Evolutionary conservation across 2,329 filamentous ascomycete species (phyloP).

Genomic region (Colletotrichum trifolii): DNA sequence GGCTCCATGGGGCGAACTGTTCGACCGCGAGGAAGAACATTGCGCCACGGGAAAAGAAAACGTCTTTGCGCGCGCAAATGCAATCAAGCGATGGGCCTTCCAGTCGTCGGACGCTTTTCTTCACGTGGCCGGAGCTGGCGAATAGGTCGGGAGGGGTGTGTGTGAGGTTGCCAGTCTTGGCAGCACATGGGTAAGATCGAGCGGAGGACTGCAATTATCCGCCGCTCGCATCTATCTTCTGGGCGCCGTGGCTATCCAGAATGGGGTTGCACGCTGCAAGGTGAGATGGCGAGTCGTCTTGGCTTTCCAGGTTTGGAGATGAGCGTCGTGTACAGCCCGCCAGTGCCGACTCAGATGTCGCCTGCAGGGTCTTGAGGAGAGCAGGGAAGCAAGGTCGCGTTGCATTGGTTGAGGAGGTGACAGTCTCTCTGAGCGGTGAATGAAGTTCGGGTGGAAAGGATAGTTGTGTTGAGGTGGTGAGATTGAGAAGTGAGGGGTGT

Average conservation of each 20-base stretch:
- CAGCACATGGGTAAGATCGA: slow-evolving; percentile 21
- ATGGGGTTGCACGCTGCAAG: slow-evolving; percentile 12
- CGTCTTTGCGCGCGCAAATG: background rate
- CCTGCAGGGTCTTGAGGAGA: slow-evolving; percentile 15
- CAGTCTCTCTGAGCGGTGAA: slow-evolving; percentile 23
- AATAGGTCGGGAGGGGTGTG: slow-evolving; percentile 6
- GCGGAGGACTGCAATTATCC: slow-evolving; percentile 1
- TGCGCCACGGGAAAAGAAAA: slow-evolving; percentile 3
- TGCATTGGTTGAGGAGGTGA: slow-evolving; percentile 14
- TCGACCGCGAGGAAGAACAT: background rate
- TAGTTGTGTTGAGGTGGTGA: slow-evolving; percentile 21
- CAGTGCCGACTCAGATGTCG: slow-evolving; percentile 30
- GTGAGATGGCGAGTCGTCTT: slow-evolving; percentile 6
- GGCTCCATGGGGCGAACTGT: background rate
- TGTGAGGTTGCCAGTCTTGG: slow-evolving; percentile 8
- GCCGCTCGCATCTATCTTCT: slow-evolving; percentile 11
- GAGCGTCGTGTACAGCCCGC: slow-evolving; percentile 24
- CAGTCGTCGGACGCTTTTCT: slow-evolving; percentile 16
- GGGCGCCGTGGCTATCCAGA: slow-evolving; percentile 4
- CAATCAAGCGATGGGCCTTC: slow-evolving; percentile 2
- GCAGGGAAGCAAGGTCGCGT: slow-evolving; percentile 4
- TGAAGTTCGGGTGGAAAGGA: background rate
- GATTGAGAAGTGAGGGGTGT: slow-evolving; percentile 25
- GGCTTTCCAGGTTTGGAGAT: slow-evolving; percentile 26
- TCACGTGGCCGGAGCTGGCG: slow-evolving; percentile 28